Percentiles rank a stretch among this genome's conserved stretches.
Conservation (phyloP, 2,329 filamentous ascomycete species). For the Botrytis hyacinthi region DNA sequence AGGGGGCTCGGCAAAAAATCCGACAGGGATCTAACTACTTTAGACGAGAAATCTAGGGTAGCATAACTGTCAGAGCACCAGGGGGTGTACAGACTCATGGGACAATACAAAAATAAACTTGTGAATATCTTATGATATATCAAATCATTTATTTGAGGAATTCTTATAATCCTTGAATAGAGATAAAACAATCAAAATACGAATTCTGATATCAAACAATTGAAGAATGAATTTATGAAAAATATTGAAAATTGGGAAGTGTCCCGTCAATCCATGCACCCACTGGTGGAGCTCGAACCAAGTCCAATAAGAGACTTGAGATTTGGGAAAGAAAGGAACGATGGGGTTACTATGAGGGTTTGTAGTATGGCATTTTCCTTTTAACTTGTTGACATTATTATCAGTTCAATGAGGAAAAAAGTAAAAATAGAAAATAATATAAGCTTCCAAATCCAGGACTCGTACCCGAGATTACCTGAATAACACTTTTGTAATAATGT, state of each 20-base stretch:
- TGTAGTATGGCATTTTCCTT: neutral
- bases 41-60: neutral
- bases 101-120: too few species aligned
- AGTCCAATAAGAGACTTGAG: neutral
- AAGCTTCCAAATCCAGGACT: neutral
- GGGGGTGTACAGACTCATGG: too few species aligned
- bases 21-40: neutral
- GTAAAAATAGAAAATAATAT: too few species aligned
- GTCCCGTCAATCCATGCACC: too few species aligned
- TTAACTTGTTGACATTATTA: neutral
- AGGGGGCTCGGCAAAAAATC: neutral
- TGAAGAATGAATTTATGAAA: too few species aligned
- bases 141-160: too few species aligned
- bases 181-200: too few species aligned
- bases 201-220: too few species aligned
- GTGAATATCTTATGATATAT: too few species aligned
- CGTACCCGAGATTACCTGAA: neutral
- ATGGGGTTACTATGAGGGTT: accelerated
- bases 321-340: neutral
- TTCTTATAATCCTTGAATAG: too few species aligned
- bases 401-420: neutral
- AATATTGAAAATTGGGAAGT: too few species aligned
- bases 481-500: accelerated
- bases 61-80: neutral
- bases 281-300: too few species aligned